Percentiles rank a stretch among this genome's conserved stretches.
These are phyloP conservation scores for Rhynchospora breviuscula DNA, from an alignment of 176 grass and related monocot species.

Conservation along the genomic window DNA sequence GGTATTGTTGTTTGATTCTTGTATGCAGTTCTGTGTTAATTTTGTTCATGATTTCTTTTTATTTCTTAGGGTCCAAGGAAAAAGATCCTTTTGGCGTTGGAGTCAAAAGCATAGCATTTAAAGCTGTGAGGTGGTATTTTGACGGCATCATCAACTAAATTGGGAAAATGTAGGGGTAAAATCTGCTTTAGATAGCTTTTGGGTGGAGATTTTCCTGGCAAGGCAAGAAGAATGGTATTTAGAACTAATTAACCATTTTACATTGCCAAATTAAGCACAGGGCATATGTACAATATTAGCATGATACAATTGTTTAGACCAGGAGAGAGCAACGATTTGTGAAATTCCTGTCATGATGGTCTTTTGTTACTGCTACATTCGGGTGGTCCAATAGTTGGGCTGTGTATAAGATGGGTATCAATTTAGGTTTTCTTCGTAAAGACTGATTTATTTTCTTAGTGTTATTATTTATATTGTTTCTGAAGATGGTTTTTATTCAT, in stretches of 20 bases:
- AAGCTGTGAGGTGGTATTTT: conserved; percentile 17
- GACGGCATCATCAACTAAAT: conserved; percentile 20
- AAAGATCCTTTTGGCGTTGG: conserved; percentile 88
- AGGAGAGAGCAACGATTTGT: not conserved
- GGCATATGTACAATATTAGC: conserved; percentile 12
- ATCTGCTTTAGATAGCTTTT: not conserved
- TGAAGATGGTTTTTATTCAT: not conserved
- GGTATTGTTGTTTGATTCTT: not conserved
- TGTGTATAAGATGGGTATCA: conserved; percentile 11
- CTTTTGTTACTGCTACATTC: conserved; percentile 2
- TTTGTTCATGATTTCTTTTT: not conserved
- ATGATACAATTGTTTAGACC: not conserved
- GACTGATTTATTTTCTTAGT: not conserved
- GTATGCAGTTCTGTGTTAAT: not conserved
- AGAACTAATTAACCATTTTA: conserved; percentile 18
- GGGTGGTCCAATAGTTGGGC: not conserved
- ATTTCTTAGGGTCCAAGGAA: conserved; percentile 93
- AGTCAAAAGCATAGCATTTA: conserved; percentile 53
- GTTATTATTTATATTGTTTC: not conserved
- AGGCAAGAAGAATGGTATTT: not conserved
- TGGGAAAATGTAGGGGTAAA: conserved; percentile 12
- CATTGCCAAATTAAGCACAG: conserved; percentile 10
- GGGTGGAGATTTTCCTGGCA: not conserved
- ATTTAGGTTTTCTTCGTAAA: not conserved
- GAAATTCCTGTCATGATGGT: conserved; percentile 5